A percentile compares a stretch with the other conserved stretches of the same genome.
These are phyloP conservation scores for Paramecium sonneborni DNA, from an alignment of 73 alveolate genomes.

Conservation along the genomic window DNA sequence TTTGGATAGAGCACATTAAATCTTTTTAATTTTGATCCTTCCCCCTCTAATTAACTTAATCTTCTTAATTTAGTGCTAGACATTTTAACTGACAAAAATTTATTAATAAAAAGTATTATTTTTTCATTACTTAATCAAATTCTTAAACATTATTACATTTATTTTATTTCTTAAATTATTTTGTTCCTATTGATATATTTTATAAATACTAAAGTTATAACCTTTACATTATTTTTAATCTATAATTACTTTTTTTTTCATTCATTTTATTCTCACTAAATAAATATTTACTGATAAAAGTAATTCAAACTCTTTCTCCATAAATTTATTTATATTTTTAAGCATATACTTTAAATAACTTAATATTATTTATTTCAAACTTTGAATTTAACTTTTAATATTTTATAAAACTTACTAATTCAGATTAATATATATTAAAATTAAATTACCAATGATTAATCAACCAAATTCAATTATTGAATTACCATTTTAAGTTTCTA, in stretches of 20 bases:
- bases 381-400: not conserved
- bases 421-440: not conserved
- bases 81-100: conserved; percentile 39
- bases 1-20: conserved; percentile 47
- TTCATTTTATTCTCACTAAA: too few relatives aligned
- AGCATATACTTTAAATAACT: not conserved
- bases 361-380: not conserved
- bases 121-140: not conserved
- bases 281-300: too few relatives aligned
- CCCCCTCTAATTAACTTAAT: not conserved
- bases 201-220: too few relatives aligned
- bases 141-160: not conserved
- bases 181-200: too few relatives aligned
- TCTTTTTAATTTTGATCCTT: conserved; percentile 42
- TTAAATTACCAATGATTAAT: not conserved
- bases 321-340: too few relatives aligned
- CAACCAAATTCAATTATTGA: conserved; percentile 20
- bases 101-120: not conserved
- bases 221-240: too few relatives aligned
- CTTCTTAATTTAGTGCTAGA: conserved; percentile 25
- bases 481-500: conserved; percentile 42
- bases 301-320: too few relatives aligned
- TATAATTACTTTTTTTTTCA: too few relatives aligned
- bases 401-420: not conserved
- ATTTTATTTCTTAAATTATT: too few relatives aligned